Conservation (phyloP, 2,329 filamentous ascomycete species). For the Colletotrichum australisinense region DNA sequence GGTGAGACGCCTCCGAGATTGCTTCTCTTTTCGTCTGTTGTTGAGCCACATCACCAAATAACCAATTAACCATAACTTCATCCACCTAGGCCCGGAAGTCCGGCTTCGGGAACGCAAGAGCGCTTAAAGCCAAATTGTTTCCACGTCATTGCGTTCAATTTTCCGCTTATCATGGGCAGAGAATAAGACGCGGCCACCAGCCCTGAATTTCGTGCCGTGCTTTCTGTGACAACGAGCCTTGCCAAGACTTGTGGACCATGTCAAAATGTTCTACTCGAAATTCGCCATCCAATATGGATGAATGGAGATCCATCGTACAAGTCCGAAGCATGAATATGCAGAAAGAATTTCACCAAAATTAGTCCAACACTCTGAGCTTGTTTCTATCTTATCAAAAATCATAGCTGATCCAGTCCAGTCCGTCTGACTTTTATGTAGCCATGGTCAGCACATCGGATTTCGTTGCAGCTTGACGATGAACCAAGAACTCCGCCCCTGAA, state of each 20-base stretch:
- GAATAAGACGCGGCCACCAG: background rate
- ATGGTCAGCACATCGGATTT: background rate
- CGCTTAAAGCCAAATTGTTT: background rate
- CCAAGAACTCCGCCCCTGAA: slow-evolving; percentile 6
- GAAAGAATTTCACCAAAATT: background rate
- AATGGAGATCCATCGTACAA: background rate
- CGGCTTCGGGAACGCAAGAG: background rate
- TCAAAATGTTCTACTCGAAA: slow-evolving; percentile 1
- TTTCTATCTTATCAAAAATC: background rate
- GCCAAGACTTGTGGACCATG: background rate
- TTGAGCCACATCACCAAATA: background rate
- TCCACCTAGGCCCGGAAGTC: background rate
- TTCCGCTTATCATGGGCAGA: background rate
- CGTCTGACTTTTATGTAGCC: background rate
- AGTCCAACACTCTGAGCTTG: slow-evolving; percentile 6
- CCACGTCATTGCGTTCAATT: slow-evolving; percentile 7
- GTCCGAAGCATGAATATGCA: slow-evolving; percentile 1
- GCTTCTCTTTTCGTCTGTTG: background rate
- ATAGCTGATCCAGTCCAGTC: background rate
- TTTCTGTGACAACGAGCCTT: background rate
- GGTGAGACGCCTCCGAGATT: background rate
- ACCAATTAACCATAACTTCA: slow-evolving; percentile 10
- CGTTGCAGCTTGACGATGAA: background rate
- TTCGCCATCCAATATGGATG: background rate
- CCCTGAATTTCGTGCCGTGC: background rate